Conservation (phyloP, 2,329 filamentous ascomycete genomes). For the Pseudogymnoascus verrucosus region DNA sequence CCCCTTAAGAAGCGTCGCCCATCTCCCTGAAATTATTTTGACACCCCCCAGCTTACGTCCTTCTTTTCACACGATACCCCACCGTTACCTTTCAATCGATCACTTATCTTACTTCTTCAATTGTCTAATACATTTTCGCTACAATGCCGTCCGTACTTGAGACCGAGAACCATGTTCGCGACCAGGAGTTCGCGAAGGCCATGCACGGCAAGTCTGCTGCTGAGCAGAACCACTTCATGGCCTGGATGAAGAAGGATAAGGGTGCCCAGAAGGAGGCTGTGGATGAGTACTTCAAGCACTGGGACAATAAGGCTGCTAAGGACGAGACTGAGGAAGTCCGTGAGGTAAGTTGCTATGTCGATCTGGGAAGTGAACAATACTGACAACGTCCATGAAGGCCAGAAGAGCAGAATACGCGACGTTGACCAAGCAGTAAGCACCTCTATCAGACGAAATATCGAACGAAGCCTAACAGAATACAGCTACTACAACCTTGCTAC, state of each 20-base stretch:
- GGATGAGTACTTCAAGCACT: constrained; percentile 94
- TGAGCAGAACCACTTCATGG: constrained; percentile 64
- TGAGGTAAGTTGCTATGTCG: constrained; percentile 47
- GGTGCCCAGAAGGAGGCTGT: constrained; percentile 72
- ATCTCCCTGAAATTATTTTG: constrained; percentile 1
- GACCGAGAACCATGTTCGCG: constrained; percentile 72
- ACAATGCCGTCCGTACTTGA: constrained; percentile 46
- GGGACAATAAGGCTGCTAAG: constrained; percentile 73
- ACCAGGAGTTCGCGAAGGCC: constrained; percentile 85
- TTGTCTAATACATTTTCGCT: not conserved
- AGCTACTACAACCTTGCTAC: constrained; percentile 98
- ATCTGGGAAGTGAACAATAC: not conserved
- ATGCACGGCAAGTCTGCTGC: constrained; percentile 68
- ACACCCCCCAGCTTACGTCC: constrained; percentile 6
- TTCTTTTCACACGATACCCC: constrained; percentile 7
- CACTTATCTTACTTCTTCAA: not conserved
- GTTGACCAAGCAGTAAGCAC: constrained; percentile 76
- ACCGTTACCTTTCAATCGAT: not conserved
- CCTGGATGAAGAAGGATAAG: constrained; percentile 79
- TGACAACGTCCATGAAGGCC: constrained; percentile 41
- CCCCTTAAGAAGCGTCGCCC: constrained; percentile 5
- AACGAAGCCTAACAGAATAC: constrained; percentile 17
- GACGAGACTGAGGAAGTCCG: constrained; percentile 78
- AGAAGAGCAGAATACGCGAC: constrained; percentile 86
- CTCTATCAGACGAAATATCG: not conserved